Conservation (phyloP, 768 basidiomycete genomes). For the Kwoniella mangroviensis region DNA sequence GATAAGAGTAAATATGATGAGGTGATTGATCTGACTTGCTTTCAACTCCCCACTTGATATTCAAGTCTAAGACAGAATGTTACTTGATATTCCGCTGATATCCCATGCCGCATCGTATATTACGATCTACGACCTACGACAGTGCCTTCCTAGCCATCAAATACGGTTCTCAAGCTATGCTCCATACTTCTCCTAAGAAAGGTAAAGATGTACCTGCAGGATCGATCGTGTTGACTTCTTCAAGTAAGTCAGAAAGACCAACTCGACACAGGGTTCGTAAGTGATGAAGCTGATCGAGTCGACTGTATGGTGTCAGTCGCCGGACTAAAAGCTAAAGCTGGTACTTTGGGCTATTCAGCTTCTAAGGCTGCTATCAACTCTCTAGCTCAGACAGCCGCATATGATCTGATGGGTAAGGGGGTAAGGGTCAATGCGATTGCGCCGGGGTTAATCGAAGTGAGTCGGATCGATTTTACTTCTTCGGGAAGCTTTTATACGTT, state of each 20-base stretch:
- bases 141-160: slow-evolving; percentile 91
- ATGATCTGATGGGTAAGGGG: slow-evolving; percentile 77
- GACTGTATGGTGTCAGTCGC: too few relatives aligned
- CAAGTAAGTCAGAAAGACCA: slow-evolving; percentile 76
- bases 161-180: slow-evolving; percentile 81
- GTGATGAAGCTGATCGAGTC: too few relatives aligned
- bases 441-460: slow-evolving; percentile 79
- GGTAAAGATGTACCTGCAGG: slow-evolving; percentile 75
- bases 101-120: too few relatives aligned
- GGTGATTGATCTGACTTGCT: slow-evolving; percentile 60
- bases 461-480: slow-evolving; percentile 6
- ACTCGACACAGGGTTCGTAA: too few relatives aligned
- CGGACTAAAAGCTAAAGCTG: slow-evolving; percentile 39
- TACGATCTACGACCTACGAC: too few relatives aligned
- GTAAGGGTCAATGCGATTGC: slow-evolving; percentile 87
- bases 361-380: slow-evolving; percentile 92
- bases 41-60: not conserved
- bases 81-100: too few relatives aligned
- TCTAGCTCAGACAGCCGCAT: slow-evolving; percentile 78
- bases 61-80: too few relatives aligned
- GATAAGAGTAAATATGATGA: slow-evolving; percentile 76
- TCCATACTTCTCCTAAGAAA: slow-evolving; percentile 66
- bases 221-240: slow-evolving; percentile 88
- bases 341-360: slow-evolving; percentile 70
- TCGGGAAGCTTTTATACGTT: too few relatives aligned